phyloP scores from a whole-genome alignment of 768 basidiomycete genomes.

The Phlebiopsis flavidoalba region DNA sequence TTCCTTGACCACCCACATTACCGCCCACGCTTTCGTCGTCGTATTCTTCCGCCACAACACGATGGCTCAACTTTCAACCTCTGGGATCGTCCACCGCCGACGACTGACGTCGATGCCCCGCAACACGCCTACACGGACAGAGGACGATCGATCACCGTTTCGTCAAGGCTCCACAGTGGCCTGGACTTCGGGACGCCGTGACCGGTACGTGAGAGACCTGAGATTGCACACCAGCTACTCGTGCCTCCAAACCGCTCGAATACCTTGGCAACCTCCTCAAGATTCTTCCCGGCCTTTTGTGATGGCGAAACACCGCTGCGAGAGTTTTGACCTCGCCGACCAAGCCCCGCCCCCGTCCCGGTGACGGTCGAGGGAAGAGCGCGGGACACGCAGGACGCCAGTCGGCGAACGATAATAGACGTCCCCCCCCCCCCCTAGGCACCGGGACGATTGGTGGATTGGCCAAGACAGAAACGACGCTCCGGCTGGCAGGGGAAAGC shows the following conservation, averaged over 20 bases:
- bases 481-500: conserved; percentile 68
- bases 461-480: conserved; percentile 52
- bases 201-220: conserved; percentile 67
- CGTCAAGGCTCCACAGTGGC: conserved; percentile 25
- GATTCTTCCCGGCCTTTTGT: conserved; percentile 78
- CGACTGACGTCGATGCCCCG: conserved; percentile 37
- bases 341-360: conserved; percentile 28
- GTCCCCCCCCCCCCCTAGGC: too few relatives aligned
- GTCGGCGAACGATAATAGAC: conserved; percentile 55
- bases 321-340: conserved; percentile 61
- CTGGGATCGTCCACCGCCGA: conserved; percentile 31
- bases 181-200: conserved; percentile 31
- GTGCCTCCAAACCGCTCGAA: conserved; percentile 72
- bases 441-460: conserved; percentile 85
- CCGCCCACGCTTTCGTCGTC: conserved; percentile 48
- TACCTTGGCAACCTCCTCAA: conserved; percentile 58
- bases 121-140: conserved; percentile 31
- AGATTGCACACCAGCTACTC: conserved; percentile 81
- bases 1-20: conserved; percentile 57
- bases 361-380: conserved; percentile 72
- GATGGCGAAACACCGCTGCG: conserved; percentile 58
- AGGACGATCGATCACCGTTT: conserved; percentile 27
- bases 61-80: conserved; percentile 24
- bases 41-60: conserved; percentile 48
- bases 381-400: conserved; percentile 49